phyloP scores from a whole-genome alignment of 805 yeast genomes.

The Zygoascus tannicola region DNA sequence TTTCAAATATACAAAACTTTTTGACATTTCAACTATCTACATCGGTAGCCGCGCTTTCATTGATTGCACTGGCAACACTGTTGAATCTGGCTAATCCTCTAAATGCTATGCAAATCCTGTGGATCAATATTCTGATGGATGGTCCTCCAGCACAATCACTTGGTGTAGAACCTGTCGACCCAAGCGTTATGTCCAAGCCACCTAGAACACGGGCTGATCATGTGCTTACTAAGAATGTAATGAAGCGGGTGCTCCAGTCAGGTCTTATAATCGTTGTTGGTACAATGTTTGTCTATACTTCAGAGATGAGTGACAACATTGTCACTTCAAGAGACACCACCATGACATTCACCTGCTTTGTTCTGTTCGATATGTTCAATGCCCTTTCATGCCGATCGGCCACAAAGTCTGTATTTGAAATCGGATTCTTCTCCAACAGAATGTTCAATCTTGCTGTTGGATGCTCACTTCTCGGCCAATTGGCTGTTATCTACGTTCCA shows the following conservation, averaged over 20 bases:
- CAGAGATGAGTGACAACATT: conserved; percentile 72
- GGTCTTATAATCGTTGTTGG: conserved; percentile 74
- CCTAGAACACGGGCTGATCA: conserved; percentile 84
- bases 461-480: conserved; percentile 79
- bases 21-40: conserved; percentile 93
- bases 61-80: conserved; percentile 79
- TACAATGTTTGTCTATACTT: conserved; percentile 75
- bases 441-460: conserved; percentile 94
- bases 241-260: conserved; percentile 65
- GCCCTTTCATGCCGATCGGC: conserved; percentile 90
- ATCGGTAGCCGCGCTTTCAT: conserved; percentile 85
- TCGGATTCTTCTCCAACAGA: conserved; percentile 67
- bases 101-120: conserved; percentile 95
- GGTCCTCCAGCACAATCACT: conserved; percentile 98
- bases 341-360: conserved; percentile 97
- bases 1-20: conserved; percentile 89
- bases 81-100: conserved; percentile 87
- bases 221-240: conserved; percentile 61
- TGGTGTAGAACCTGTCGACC: conserved; percentile 96
- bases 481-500: conserved; percentile 88
- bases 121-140: conserved; percentile 97
- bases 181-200: conserved; percentile 91
- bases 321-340: conserved; percentile 95
- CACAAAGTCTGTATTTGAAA: conserved; percentile 69
- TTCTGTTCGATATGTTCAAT: conserved; percentile 91